phyloP scores from a whole-genome alignment of 371 early-diverging fungal species.

The Zopfochytrium polystomum region DNA sequence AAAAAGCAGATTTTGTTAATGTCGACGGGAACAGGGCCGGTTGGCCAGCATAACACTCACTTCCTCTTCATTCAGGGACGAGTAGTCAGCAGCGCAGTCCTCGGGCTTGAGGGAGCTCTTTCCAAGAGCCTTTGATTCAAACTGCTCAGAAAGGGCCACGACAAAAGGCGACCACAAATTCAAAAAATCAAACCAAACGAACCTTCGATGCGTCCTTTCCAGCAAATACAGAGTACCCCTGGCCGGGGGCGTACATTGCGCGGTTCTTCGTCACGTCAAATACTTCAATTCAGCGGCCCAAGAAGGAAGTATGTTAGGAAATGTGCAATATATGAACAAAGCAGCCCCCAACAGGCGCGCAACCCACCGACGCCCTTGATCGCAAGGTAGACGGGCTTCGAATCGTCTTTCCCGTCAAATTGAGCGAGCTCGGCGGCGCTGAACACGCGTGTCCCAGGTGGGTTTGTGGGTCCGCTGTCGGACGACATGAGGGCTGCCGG shows the following conservation, averaged over 20 bases:
- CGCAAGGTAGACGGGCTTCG: constrained; percentile 81
- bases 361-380: constrained; percentile 57
- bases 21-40: too few species aligned
- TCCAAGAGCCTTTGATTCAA: constrained; percentile 63
- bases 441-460: constrained; percentile 46
- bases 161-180: background rate
- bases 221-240: constrained; percentile 85
- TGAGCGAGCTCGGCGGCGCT: constrained; percentile 69
- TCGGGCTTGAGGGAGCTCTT: constrained; percentile 70
- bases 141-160: background rate
- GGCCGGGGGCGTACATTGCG: constrained; percentile 79
- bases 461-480: constrained; percentile 7
- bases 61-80: constrained; percentile 64
- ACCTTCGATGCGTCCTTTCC: constrained; percentile 75
- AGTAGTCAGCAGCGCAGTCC: constrained; percentile 70
- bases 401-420: constrained; percentile 77
- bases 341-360: background rate
- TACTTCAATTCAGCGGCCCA: constrained; percentile 54
- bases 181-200: background rate
- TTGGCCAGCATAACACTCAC: too few species aligned
- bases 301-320: constrained; percentile 78
- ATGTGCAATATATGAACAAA: background rate
- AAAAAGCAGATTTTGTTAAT: background rate
- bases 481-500: too few species aligned
- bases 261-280: too few species aligned